phyloP scores from a whole-genome alignment of 208 protist genomes.

The Leishmania lainsoni region DNA sequence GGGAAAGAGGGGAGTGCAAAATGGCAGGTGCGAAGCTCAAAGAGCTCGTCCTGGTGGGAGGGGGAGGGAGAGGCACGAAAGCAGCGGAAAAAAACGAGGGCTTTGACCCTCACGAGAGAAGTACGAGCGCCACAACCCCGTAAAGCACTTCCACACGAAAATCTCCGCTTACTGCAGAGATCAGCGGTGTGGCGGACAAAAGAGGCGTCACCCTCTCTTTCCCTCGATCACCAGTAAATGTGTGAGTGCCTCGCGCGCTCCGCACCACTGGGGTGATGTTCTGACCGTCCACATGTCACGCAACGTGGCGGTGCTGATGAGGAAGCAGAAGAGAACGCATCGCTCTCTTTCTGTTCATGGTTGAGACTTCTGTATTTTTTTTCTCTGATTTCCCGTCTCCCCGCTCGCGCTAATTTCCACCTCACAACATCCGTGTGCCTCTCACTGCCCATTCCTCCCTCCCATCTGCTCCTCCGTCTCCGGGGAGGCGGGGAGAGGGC shows the following conservation, averaged over 20 bases:
- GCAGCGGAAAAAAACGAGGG: neutral
- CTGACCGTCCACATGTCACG: neutral
- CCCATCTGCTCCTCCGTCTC: neutral
- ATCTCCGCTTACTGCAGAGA: neutral
- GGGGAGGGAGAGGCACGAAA: neutral
- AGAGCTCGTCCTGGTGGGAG: neutral
- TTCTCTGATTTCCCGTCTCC: neutral
- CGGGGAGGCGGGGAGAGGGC: neutral
- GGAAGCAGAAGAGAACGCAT: neutral
- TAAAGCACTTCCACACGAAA: neutral
- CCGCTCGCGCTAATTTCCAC: neutral
- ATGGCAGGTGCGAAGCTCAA: neutral
- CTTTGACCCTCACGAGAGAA: neutral
- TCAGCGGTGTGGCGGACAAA: neutral
- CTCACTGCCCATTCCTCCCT: neutral
- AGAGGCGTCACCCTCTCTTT: neutral
- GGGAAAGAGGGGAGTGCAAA: neutral
- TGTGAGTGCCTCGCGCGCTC: neutral
- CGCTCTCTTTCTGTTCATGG: neutral
- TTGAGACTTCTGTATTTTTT: neutral
- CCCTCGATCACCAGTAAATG: neutral
- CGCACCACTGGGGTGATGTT: neutral
- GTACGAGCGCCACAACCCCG: neutral
- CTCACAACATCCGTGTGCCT: neutral
- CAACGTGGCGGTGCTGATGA: neutral